phyloP scores from a whole-genome alignment of 176 grass and related monocot genomes.

The Dendrocalamus sinicus region DNA sequence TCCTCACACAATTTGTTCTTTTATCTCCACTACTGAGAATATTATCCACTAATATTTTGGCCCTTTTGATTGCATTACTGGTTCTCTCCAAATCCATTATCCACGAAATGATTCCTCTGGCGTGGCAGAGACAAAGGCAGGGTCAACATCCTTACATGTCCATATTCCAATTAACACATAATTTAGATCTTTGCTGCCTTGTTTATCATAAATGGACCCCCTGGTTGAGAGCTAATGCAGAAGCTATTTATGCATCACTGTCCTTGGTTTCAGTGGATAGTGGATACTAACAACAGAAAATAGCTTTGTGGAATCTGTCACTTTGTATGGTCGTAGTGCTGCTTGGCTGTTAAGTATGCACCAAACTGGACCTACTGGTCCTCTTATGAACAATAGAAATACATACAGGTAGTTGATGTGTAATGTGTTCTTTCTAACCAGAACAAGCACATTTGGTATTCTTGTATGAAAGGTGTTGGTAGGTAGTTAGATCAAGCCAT shows the following conservation, averaged over 20 bases:
- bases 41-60: constrained; percentile 12
- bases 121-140: constrained; percentile 46
- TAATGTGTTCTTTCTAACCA: neutral
- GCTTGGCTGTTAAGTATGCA: constrained; percentile 24
- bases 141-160: constrained; percentile 30
- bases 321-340: constrained; percentile 25
- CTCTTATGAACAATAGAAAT: neutral
- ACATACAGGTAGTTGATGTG: neutral
- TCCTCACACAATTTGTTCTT: constrained; percentile 19
- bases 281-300: constrained; percentile 47
- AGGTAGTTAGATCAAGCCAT: constrained; percentile 24
- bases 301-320: constrained; percentile 28
- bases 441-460: neutral
- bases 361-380: constrained; percentile 29
- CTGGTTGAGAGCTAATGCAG: neutral
- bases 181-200: constrained; percentile 15
- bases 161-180: constrained; percentile 34
- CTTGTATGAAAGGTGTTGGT: constrained; percentile 25
- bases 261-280: constrained; percentile 33
- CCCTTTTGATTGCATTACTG: neutral
- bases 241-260: neutral
- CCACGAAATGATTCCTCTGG: constrained; percentile 44
- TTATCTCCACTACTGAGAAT: constrained; percentile 35
- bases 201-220: neutral
- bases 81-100: constrained; percentile 47